A percentile compares a stretch with the other conserved stretches of the same genome.
phyloP scores from a whole-genome alignment of 495 filamentous ascomycete species.

The Ascodesmis nigricans region DNA sequence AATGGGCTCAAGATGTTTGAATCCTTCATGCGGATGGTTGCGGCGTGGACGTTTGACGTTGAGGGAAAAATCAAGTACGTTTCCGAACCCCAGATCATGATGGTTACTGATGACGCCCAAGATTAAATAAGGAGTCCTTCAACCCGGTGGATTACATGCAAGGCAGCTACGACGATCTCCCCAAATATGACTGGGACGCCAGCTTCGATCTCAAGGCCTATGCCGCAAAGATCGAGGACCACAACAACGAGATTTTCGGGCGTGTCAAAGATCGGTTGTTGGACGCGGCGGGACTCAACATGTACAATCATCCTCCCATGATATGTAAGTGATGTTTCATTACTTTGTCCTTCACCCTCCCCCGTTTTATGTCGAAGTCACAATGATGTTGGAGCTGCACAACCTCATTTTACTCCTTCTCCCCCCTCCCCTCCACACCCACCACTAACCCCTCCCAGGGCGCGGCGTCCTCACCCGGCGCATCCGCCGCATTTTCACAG shows the following conservation, averaged over 20 bases:
- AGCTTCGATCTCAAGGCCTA: constrained; percentile 4
- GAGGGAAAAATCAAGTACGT: constrained; percentile 8
- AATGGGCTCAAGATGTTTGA: constrained; percentile 20
- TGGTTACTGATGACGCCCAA: neutral
- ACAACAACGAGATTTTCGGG: constrained; percentile 14
- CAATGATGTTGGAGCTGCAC: neutral
- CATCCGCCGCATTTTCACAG: constrained; percentile 15
- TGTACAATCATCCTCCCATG: too few species aligned
- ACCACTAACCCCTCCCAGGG: constrained; percentile 4
- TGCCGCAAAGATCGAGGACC: neutral
- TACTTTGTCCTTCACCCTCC: constrained; percentile 8
- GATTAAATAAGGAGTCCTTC: neutral
- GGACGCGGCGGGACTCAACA: too few species aligned
- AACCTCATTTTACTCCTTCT: neutral
- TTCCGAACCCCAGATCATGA: neutral
- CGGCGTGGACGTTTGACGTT: constrained; percentile 21
- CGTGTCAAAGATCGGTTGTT: constrained; percentile 4
- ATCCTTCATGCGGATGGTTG: constrained; percentile 22
- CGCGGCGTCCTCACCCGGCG: constrained; percentile 15
- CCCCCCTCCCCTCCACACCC: neutral
- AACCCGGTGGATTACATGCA: constrained; percentile 2
- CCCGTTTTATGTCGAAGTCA: neutral
- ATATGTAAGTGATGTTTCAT: too few species aligned
- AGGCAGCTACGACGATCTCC: constrained; percentile 19
- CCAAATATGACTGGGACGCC: constrained; percentile 18